Evolutionary conservation across 371 early-diverging fungal genomes (phyloP).

Genomic region (Polyrhizophydium stewartii): DNA sequence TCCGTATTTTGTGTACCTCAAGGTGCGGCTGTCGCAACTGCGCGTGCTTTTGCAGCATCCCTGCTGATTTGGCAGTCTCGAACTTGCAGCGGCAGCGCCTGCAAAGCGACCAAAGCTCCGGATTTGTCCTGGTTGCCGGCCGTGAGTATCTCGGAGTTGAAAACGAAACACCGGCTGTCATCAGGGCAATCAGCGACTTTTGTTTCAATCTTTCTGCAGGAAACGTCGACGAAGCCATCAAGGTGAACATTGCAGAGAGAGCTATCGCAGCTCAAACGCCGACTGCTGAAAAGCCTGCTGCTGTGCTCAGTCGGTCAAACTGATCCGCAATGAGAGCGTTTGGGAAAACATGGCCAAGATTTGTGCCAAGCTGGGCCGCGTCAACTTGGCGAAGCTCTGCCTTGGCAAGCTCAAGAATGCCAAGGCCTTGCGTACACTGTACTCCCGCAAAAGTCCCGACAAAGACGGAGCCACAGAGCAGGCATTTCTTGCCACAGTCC

Average conservation of each 20-base stretch:
- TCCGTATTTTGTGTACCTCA: slow-evolving; percentile 31
- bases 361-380: slow-evolving; percentile 37
- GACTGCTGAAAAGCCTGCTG: too few species aligned
- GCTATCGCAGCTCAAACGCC: too few species aligned
- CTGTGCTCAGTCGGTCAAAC: slow-evolving; percentile 28
- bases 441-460: slow-evolving; percentile 14
- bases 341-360: slow-evolving; percentile 47
- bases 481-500: slow-evolving; percentile 25
- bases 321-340: slow-evolving; percentile 34
- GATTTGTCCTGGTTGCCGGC: background rate
- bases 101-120: background rate
- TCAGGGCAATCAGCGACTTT: slow-evolving; percentile 40
- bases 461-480: slow-evolving; percentile 13
- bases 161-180: slow-evolving; percentile 15
- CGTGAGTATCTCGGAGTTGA: slow-evolving; percentile 35
- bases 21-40: too few species aligned
- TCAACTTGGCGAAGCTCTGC: slow-evolving; percentile 36
- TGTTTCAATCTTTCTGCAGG: slow-evolving; percentile 38
- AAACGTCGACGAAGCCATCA: slow-evolving; percentile 43
- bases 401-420: slow-evolving; percentile 42
- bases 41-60: too few species aligned
- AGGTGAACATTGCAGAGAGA: slow-evolving; percentile 16
- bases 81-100: background rate
- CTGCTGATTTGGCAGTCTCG: too few species aligned
- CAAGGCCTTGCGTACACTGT: slow-evolving; percentile 15